These are phyloP conservation scores for Helichrysum umbraculigerum DNA, from an alignment of 129 eudicot species.

Conservation along the genomic window DNA sequence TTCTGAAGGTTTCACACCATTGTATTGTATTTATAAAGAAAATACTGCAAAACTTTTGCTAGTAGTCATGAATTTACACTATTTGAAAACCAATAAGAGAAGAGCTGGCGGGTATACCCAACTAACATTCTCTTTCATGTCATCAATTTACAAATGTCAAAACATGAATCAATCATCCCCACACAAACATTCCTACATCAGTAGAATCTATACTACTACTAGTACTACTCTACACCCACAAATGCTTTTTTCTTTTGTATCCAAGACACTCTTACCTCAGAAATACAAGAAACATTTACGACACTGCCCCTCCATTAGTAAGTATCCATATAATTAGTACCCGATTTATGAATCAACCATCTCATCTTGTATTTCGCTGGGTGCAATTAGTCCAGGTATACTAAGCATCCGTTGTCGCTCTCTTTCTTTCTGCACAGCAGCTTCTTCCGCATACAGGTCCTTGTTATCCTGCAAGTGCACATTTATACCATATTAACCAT, in stretches of 20 bases:
- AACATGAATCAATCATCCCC: slow-evolving; percentile 6
- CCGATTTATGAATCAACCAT: slow-evolving; percentile 67
- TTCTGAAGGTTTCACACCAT: background rate
- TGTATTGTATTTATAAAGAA: background rate
- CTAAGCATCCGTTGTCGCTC: slow-evolving; percentile 81
- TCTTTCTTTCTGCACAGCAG: slow-evolving; percentile 85
- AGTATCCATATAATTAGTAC: background rate
- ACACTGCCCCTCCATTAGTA: background rate
- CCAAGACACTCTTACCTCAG: background rate
- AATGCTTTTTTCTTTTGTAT: background rate
- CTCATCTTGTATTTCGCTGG: slow-evolving; percentile 93
- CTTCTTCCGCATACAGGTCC: slow-evolving; percentile 96
- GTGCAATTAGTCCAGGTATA: slow-evolving; percentile 92
- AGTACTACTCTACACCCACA: slow-evolving; percentile 14
- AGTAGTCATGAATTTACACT: background rate
- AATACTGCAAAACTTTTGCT: slow-evolving; percentile 11
- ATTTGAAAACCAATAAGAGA: slow-evolving; percentile 18
- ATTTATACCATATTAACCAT: background rate
- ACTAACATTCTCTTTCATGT: slow-evolving; percentile 20
- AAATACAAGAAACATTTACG: background rate
- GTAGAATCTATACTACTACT: slow-evolving; percentile 21
- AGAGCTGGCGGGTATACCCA: slow-evolving; percentile 29
- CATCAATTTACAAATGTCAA: slow-evolving; percentile 26
- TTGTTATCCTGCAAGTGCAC: slow-evolving; percentile 75
- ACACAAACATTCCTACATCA: slow-evolving; percentile 17